Evolutionary conservation across 2,329 filamentous ascomycete species (phyloP).

Genomic region (Kalmusia sp.): DNA sequence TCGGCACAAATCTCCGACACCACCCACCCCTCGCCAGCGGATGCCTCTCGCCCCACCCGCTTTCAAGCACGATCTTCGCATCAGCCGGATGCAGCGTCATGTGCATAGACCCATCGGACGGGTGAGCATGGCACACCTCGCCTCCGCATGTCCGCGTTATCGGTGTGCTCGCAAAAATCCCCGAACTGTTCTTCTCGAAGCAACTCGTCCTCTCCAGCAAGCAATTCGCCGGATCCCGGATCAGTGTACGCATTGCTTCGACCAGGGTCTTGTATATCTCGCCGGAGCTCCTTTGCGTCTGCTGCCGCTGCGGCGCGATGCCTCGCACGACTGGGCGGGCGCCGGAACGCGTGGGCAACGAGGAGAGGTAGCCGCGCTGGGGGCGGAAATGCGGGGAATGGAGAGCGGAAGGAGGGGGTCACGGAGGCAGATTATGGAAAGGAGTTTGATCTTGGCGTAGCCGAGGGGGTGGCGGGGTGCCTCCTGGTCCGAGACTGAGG

Average conservation of each 20-base stretch:
- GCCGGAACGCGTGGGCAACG: constrained; percentile 68
- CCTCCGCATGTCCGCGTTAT: constrained; percentile 76
- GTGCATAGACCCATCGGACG: constrained; percentile 78
- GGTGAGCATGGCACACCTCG: constrained; percentile 84
- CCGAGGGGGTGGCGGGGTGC: constrained; percentile 75
- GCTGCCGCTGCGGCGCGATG: constrained; percentile 82
- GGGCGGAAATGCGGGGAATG: constrained; percentile 61
- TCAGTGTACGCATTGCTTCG: constrained; percentile 24
- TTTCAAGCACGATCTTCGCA: constrained; percentile 72
- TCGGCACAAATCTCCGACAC: constrained; percentile 72
- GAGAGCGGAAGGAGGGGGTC: constrained; percentile 70
- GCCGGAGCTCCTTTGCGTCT: constrained; percentile 70
- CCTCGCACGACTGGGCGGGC: constrained; percentile 72
- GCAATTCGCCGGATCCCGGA: constrained; percentile 31
- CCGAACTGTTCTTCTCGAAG: constrained; percentile 82
- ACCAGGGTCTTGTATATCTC: constrained; percentile 48
- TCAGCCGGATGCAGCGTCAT: constrained; percentile 82
- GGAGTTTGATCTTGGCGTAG: constrained; percentile 75
- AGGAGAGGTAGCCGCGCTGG: constrained; percentile 63
- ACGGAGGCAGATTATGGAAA: constrained; percentile 74
- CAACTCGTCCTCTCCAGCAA: constrained; percentile 69
- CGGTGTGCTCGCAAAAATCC: constrained; percentile 72
- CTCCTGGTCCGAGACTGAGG: constrained; percentile 78
- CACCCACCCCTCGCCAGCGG: constrained; percentile 71
- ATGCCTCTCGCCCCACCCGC: constrained; percentile 79